A percentile compares a stretch with the other conserved stretches of the same genome.
Conservation (phyloP, 2,329 filamentous ascomycete species). For the Orbilia quercus region DNA sequence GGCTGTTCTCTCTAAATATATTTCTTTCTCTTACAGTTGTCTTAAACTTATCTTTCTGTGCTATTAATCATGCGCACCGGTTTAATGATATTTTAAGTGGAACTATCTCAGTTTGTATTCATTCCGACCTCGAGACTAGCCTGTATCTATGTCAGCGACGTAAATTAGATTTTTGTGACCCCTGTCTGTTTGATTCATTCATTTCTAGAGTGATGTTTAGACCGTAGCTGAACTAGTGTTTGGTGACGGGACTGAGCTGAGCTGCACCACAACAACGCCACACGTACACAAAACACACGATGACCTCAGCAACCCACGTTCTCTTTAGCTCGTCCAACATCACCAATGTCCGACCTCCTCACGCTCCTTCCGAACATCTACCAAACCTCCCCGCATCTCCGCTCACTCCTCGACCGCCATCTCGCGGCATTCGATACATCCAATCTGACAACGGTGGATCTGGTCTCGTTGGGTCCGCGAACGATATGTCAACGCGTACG, state of each 20-base stretch:
- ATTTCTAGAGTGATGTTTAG: neutral
- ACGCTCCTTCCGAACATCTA: slow-evolving; percentile 47
- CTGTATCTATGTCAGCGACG: no score
- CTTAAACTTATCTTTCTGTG: neutral
- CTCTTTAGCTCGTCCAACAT: slow-evolving; percentile 1
- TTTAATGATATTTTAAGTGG: neutral
- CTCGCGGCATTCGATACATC: slow-evolving; percentile 83
- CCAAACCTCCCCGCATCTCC: slow-evolving; percentile 32
- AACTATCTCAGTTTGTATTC: neutral
- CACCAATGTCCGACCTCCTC: slow-evolving; percentile 49
- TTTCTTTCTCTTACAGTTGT: no score
- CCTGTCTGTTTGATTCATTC: no score
- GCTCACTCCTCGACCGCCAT: slow-evolving; percentile 70
- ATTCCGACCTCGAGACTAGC: no score
- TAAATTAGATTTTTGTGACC: no score
- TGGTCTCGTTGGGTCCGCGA: slow-evolving; percentile 82
- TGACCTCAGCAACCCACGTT: neutral
- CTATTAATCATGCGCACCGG: neutral
- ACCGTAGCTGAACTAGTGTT: neutral
- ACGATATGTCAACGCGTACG: slow-evolving; percentile 88
- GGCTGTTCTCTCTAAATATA: neutral
- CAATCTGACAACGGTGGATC: slow-evolving; percentile 80
- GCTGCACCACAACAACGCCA: slow-evolving; percentile 5
- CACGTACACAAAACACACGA: slow-evolving; percentile 20
- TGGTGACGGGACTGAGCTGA: no score